Base-by-base conservation (phyloP, 2,329 filamentous ascomycete genomes). In the Fusarium mexicanum region DNA sequence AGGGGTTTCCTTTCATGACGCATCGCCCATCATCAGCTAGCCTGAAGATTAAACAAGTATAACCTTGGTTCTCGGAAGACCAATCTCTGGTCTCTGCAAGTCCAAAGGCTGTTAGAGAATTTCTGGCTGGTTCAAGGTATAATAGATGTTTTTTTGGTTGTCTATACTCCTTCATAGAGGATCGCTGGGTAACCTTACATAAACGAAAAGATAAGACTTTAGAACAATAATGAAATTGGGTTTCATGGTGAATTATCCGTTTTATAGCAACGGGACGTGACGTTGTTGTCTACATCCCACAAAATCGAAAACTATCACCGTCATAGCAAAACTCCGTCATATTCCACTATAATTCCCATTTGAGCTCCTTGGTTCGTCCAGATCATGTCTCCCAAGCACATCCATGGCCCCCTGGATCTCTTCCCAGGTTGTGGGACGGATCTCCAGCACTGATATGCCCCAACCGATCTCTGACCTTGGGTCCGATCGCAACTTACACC, bases 341-440 rank as follows among this genome's bases (percentile, higher is more conserved):
- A 37, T 59, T 26, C 37, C 29, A 33, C 33, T 24, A 37, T 54
- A 73, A 17, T 26, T 33, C 11, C 43, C 33, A 35, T n/a, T 40
- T 44, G 14, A 61, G 46, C 26, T 53, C 14, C 38, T 47, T 16
- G 71, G 69, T 40, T 72, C 43, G 38, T 81, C 78, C 20, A 82
- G 61, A 55, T 81, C 80, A 31, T 71, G 75, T 50, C 79, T 74
- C 12, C 76, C 79, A 51, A 82, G 55, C 16, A 31, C 22, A 46
- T 79, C 76, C 67, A 79, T 69, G 3, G 69, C 76, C 18, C 37
- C 31, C 26, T 69, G 61, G 20, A 83, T 79, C 26, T 81, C 77
- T 43, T 79, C 79, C 81, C 81, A 82, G 3, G 67, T 73, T 9
- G 73, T 68, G 11, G 71, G 67, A 13, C 73, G 70, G n/a, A 83